Evolutionary conservation across 1,284 basidiomycete species (phyloP).

Genomic region (Chalciporus piperatoides): DNA sequence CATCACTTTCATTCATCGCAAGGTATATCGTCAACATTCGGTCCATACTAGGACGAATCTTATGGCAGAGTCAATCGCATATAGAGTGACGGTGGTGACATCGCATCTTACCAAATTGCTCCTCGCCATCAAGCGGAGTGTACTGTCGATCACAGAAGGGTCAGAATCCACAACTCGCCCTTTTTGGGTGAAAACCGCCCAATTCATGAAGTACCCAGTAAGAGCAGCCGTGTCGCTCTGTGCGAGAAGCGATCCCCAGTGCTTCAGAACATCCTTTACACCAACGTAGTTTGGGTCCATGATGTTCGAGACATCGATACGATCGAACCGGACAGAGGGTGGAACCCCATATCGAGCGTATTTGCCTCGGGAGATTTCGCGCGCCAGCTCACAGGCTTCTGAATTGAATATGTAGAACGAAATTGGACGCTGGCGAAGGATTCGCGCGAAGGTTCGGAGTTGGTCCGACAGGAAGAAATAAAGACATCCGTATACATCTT

Average conservation of each 20-base stretch:
- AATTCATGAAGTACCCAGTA: conserved; percentile 47
- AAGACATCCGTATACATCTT: conserved; percentile 44
- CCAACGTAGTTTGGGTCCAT: conserved; percentile 41
- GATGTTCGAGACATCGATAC: conserved; percentile 45
- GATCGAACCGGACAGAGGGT: conserved; percentile 34
- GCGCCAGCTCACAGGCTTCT: conserved; percentile 32
- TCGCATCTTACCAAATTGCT: conserved; percentile 16
- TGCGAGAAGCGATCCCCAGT: conserved; percentile 39
- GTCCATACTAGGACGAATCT: conserved; percentile 16
- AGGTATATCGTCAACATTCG: conserved; percentile 6
- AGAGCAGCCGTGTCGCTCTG: conserved; percentile 29
- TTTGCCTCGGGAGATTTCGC: conserved; percentile 10
- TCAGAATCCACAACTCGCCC: conserved; percentile 10
- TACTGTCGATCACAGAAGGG: background rate
- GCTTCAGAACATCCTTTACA: conserved; percentile 27
- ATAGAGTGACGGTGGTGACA: background rate
- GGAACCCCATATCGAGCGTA: conserved; percentile 21
- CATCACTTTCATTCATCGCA: conserved; percentile 11
- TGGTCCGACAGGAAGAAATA: conserved; percentile 42
- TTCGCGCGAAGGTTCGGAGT: conserved; percentile 33
- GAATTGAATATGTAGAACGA: conserved; percentile 29
- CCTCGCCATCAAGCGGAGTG: conserved; percentile 14
- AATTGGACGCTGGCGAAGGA: conserved; percentile 33
- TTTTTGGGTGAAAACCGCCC: conserved; percentile 28
- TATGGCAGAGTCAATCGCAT: background rate